phyloP scores from a whole-genome alignment of 805 yeast genomes.

The Cyberlindnera sargentensis region DNA sequence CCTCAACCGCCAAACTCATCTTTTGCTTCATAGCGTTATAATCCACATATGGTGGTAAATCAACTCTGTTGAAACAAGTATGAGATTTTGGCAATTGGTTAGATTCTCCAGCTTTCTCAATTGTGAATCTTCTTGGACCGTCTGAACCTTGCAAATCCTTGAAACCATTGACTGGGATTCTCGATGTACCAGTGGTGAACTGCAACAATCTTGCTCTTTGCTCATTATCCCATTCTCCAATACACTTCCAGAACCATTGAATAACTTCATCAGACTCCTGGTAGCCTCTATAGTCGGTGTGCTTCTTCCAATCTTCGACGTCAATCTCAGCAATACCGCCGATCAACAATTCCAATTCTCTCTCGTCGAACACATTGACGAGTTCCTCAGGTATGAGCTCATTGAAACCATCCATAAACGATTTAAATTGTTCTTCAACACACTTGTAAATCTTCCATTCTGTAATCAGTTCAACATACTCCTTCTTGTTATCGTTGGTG shows the following conservation, averaged over 20 bases:
- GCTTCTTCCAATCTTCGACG: constrained; percentile 98
- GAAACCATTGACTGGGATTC: constrained; percentile 98
- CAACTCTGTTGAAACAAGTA: constrained; percentile 98
- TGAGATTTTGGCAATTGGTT: constrained; percentile 94
- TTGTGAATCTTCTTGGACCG: constrained; percentile 98
- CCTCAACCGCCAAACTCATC: constrained; percentile 93
- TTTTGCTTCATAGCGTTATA: constrained; percentile 82
- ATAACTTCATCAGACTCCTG: constrained; percentile 94
- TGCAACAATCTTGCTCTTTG: constrained; percentile 93
- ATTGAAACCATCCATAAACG: constrained; percentile 95
- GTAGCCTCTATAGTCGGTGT: constrained; percentile 97
- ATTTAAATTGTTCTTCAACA: constrained; percentile 92
- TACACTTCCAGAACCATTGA: constrained; percentile 98
- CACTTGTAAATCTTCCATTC: constrained; percentile 95
- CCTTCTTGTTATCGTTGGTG: constrained; percentile 89
- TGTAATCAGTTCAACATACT: constrained; percentile 88
- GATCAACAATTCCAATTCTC: constrained; percentile 91
- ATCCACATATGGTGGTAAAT: constrained; percentile 88
- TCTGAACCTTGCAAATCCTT: constrained; percentile 98
- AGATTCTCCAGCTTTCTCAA: constrained; percentile 94
- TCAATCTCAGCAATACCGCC: constrained; percentile 99
- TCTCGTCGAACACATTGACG: constrained; percentile 94
- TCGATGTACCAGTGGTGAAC: constrained; percentile 97
- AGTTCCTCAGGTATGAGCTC: constrained; percentile 96
- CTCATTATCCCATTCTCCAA: constrained; percentile 91